Conservation (phyloP, 164 flowering plant genomes). For the Magnolia changhungtana region DNA sequence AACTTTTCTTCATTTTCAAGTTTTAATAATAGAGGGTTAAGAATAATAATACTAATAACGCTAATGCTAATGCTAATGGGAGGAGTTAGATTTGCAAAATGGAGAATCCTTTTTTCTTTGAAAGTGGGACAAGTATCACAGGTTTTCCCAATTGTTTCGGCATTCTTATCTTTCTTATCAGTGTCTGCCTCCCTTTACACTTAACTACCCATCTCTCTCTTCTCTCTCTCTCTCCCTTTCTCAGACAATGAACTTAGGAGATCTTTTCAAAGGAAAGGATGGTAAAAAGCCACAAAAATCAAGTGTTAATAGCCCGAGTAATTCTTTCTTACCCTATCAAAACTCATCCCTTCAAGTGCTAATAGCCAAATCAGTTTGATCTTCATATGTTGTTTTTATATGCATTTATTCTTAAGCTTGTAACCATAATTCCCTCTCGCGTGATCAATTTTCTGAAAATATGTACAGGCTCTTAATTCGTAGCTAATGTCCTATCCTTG, state of each 20-base stretch:
- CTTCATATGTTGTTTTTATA: background rate
- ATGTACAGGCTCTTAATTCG: no score
- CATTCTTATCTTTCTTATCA: background rate
- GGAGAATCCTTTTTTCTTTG: background rate
- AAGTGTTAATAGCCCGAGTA: background rate
- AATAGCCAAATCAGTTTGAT: background rate
- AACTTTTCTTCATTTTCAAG: background rate
- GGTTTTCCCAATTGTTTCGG: background rate
- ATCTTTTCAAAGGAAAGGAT: background rate
- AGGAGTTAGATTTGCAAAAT: background rate
- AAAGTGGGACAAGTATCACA: background rate
- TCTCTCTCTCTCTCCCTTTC: background rate
- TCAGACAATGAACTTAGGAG: background rate
- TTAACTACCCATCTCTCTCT: background rate
- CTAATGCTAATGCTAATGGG: background rate
- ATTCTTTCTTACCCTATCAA: background rate
- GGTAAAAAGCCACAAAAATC: background rate
- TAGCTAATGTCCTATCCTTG: no score
- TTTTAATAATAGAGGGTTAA: no score
- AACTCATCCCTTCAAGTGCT: background rate
- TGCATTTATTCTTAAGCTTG: background rate
- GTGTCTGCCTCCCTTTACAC: background rate
- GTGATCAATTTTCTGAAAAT: background rate
- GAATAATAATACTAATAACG: background rate
- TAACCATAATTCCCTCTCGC: background rate